These are phyloP conservation scores for Neurospora hispaniola DNA, from an alignment of 495 filamentous ascomycete species.

Conservation along the genomic window DNA sequence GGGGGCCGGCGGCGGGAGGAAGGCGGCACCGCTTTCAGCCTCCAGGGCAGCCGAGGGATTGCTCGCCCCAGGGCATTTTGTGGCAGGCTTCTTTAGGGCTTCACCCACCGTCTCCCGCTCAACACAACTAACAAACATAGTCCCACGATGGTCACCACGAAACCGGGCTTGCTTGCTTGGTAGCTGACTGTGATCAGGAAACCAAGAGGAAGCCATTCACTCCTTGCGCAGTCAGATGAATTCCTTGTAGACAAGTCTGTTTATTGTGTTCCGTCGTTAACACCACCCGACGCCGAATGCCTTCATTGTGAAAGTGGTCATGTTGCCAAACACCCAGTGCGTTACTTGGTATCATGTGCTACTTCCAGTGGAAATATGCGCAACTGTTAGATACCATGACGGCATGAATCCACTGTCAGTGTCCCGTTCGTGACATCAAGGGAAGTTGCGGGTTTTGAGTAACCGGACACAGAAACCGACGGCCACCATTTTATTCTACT, in stretches of 20 bases:
- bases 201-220: background rate
- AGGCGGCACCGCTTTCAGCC: background rate
- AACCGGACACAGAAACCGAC: background rate
- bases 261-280: background rate
- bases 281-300: background rate
- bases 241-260: background rate
- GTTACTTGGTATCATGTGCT: background rate
- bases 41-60: background rate
- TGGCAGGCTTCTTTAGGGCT: background rate
- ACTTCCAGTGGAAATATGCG: background rate
- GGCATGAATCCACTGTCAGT: background rate
- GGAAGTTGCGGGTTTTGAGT: background rate
- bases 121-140: background rate
- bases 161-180: background rate
- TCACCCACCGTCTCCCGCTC: background rate
- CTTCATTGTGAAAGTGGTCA: background rate
- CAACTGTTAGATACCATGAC: background rate
- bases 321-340: background rate
- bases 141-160: background rate
- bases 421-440: background rate
- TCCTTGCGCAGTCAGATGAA: background rate
- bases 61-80: background rate
- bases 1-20: background rate
- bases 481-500: background rate
- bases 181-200: background rate